Percentiles rank a stretch among this genome's conserved stretches.
These are phyloP conservation scores for Pseudogymnoascus sp. DNA, from an alignment of 2,329 filamentous ascomycete species.

Conservation along the genomic window DNA sequence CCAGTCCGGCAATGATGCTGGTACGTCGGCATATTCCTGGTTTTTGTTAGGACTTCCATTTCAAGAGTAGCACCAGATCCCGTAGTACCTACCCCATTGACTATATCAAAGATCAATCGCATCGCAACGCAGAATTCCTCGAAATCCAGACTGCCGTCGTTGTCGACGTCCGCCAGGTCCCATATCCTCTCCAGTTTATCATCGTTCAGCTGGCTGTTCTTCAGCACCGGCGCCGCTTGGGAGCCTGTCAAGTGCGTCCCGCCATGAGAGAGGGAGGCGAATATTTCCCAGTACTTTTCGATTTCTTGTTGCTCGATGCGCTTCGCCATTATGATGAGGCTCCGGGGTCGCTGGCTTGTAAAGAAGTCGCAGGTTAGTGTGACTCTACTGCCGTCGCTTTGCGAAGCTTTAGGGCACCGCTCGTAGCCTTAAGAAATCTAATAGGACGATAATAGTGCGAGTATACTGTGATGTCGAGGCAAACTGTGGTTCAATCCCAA, in stretches of 20 bases:
- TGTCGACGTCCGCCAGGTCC: constrained; percentile 95
- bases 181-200: constrained; percentile 93
- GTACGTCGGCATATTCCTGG: constrained; percentile 87
- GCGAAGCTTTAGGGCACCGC: neutral
- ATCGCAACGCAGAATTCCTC: constrained; percentile 99
- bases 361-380: neutral
- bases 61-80: neutral
- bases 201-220: constrained; percentile 63
- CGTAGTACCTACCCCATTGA: constrained; percentile 75
- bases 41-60: neutral
- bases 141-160: constrained; percentile 95
- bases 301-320: constrained; percentile 65
- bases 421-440: neutral
- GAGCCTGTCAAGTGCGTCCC: constrained; percentile 57
- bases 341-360: neutral
- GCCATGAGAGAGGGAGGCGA: constrained; percentile 57
- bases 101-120: constrained; percentile 92
- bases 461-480: neutral
- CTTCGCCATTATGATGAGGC: constrained; percentile 32
- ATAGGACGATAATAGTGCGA: neutral
- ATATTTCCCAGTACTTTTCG: constrained; percentile 74
- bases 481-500: constrained; percentile 1
- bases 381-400: neutral
- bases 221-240: constrained; percentile 62
- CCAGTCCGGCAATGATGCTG: constrained; percentile 80